These are phyloP conservation scores for Physocladia obscura DNA, from an alignment of 192 early-diverging fungal species.

Conservation along the genomic window DNA sequence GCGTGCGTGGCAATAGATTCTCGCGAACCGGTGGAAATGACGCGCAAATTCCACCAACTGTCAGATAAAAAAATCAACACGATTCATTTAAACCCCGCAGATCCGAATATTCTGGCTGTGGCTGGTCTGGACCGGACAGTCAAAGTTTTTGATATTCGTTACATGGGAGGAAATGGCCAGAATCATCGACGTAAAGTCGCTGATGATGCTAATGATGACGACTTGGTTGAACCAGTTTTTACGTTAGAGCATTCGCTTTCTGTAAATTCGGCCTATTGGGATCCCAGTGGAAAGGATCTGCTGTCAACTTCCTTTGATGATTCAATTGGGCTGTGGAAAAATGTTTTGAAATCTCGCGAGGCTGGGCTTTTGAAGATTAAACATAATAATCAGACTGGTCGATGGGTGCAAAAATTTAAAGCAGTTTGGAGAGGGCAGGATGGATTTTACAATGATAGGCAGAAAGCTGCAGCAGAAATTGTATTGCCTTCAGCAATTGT, in stretches of 20 bases:
- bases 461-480: neutral
- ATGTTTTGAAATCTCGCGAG: constrained; percentile 36
- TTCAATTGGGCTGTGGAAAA: constrained; percentile 52
- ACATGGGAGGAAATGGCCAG: too few relatives aligned
- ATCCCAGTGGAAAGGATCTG: constrained; percentile 56
- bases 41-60: constrained; percentile 27
- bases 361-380: constrained; percentile 38
- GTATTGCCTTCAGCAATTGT: constrained; percentile 1
- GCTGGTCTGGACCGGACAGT: constrained; percentile 58
- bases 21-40: constrained; percentile 30
- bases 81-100: constrained; percentile 57
- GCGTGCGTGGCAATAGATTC: constrained; percentile 50
- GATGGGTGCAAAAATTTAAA: constrained; percentile 69
- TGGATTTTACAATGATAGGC: too few relatives aligned
- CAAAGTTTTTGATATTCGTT: constrained; percentile 62
- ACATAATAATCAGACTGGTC: constrained; percentile 61
- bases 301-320: constrained; percentile 62
- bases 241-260: constrained; percentile 50
- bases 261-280: constrained; percentile 68
- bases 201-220: neutral
- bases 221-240: constrained; percentile 31
- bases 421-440: constrained; percentile 50
- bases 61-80: constrained; percentile 62
- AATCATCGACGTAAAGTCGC: too few relatives aligned
- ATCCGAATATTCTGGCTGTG: constrained; percentile 46